These are phyloP conservation scores for Globisporangium orthogonon DNA, from an alignment of 352 stramenopile species.

Conservation along the genomic window DNA sequence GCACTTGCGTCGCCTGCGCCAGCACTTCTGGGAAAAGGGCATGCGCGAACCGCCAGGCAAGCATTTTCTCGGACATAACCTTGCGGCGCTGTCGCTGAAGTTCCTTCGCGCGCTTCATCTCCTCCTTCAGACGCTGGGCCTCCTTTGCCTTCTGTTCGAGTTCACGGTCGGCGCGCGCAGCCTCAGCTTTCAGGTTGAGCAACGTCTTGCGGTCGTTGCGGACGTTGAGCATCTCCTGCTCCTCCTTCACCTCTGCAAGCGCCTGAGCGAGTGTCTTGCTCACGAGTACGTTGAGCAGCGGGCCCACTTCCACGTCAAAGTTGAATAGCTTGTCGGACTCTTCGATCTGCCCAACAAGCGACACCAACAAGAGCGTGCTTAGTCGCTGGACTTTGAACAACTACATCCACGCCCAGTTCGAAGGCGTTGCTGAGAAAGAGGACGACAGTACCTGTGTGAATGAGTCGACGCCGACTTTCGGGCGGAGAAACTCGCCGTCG, in stretches of 20 bases:
- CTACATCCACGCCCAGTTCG: too few relatives aligned
- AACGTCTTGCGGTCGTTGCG: constrained; percentile 31
- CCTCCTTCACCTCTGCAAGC: constrained; percentile 66
- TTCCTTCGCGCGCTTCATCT: constrained; percentile 35
- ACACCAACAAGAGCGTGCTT: neutral
- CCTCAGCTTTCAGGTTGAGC: constrained; percentile 36
- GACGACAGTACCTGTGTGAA: constrained; percentile 41
- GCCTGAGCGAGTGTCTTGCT: constrained; percentile 82
- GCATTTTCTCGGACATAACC: constrained; percentile 47
- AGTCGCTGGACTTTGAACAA: neutral
- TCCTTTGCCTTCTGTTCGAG: constrained; percentile 51
- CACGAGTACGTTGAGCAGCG: constrained; percentile 69
- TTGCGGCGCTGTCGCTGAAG: constrained; percentile 28
- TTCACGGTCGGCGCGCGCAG: constrained; percentile 28
- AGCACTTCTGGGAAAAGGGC: constrained; percentile 35
- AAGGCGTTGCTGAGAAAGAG: neutral
- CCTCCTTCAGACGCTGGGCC: constrained; percentile 39
- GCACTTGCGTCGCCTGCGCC: constrained; percentile 15
- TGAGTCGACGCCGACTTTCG: constrained; percentile 70
- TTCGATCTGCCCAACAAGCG: constrained; percentile 42
- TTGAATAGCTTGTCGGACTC: constrained; percentile 67
- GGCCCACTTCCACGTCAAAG: constrained; percentile 74
- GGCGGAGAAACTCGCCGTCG: constrained; percentile 46
- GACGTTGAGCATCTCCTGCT: constrained; percentile 56
- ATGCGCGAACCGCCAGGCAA: constrained; percentile 54